Evolutionary conservation across 2,329 filamentous ascomycete species (phyloP).

Genomic region (Cladophialophora yegresii): DNA sequence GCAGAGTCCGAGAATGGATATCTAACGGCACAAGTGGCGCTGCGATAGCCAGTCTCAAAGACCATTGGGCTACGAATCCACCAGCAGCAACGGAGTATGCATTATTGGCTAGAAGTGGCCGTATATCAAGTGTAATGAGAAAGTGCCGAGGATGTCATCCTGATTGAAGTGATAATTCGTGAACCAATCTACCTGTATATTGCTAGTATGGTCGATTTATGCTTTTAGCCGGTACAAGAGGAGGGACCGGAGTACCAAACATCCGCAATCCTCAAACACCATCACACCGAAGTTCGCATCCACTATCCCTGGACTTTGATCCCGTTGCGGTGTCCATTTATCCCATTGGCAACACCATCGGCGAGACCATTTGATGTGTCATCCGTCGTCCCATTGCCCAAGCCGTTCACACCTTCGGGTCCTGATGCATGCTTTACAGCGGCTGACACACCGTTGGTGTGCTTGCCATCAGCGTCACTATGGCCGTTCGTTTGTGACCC

Average conservation of each 20-base stretch:
- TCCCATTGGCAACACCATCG: constrained; percentile 18
- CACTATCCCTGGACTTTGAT: constrained; percentile 8
- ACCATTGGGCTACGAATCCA: too few relatives aligned
- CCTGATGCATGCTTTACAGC: constrained; percentile 27
- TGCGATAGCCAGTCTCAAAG: too few relatives aligned
- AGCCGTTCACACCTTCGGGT: constrained; percentile 25
- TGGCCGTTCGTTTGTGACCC: constrained; percentile 17
- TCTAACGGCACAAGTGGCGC: too few relatives aligned
- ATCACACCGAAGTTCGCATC: neutral
- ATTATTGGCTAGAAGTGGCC: too few relatives aligned
- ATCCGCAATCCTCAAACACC: neutral
- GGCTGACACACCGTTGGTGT: constrained; percentile 22
- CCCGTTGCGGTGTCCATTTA: constrained; percentile 23
- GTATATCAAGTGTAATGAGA: too few relatives aligned
- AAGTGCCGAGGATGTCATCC: too few relatives aligned
- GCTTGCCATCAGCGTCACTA: constrained; percentile 7
- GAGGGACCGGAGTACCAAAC: neutral
- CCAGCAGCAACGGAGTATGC: too few relatives aligned
- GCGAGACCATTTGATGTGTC: constrained; percentile 18
- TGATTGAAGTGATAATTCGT: too few relatives aligned
- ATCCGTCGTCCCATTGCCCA: neutral
- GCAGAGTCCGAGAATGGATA: too few relatives aligned
- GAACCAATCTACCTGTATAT: too few relatives aligned
- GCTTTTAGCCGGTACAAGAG: too few relatives aligned
- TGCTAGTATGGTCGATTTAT: too few relatives aligned